Evolutionary conservation across 805 yeast species (phyloP).

Genomic region (Saccharomyces eubayanus): DNA sequence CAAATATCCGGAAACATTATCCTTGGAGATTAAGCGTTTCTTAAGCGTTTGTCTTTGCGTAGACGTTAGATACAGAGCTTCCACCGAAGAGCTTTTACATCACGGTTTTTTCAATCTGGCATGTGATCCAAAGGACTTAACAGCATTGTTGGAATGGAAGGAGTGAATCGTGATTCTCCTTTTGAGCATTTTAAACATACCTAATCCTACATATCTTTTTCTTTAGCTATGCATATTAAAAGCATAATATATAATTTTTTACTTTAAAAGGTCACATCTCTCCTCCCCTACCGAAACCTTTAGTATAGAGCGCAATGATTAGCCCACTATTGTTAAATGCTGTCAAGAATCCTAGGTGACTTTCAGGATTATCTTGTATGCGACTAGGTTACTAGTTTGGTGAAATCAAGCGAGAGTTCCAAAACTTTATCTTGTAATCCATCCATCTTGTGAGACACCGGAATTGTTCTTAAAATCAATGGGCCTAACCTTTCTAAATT

Average conservation of each 20-base stretch:
- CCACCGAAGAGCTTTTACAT: constrained; percentile 75
- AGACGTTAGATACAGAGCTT: constrained; percentile 85
- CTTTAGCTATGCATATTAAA: background rate
- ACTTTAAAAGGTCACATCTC: background rate
- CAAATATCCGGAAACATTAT: constrained; percentile 78
- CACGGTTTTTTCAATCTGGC: constrained; percentile 65
- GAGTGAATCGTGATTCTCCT: constrained; percentile 8
- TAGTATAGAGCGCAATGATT: background rate
- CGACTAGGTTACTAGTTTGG: constrained; percentile 14
- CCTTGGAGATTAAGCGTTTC: constrained; percentile 73
- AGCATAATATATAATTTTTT: background rate
- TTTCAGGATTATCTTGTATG: background rate
- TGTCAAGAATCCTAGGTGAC: background rate
- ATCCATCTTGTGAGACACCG: constrained; percentile 27
- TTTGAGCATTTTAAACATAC: background rate
- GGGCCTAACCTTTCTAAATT: constrained; percentile 22
- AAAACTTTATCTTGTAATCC: constrained; percentile 24
- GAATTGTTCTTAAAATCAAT: constrained; percentile 26
- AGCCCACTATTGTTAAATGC: background rate
- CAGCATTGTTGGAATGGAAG: constrained; percentile 49
- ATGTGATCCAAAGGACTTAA: constrained; percentile 51
- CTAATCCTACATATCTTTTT: background rate
- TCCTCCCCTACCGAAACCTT: background rate
- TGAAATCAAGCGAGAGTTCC: constrained; percentile 22
- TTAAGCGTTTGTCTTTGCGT: constrained; percentile 88